Evolutionary conservation across 805 yeast species (phyloP).

Genomic region (Pichia exigua): DNA sequence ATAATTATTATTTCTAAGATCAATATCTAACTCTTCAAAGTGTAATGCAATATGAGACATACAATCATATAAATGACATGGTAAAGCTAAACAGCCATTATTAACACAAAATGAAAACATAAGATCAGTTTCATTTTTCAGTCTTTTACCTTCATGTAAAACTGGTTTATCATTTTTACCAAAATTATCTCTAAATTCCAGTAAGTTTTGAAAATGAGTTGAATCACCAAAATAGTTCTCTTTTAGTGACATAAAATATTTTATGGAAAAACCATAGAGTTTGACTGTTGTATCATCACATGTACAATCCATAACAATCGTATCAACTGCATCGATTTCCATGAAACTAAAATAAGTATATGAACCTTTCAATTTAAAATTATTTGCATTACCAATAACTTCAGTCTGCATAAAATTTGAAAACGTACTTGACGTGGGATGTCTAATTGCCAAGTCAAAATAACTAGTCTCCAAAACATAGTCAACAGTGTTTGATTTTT

Average conservation of each 20-base stretch:
- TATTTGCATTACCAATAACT: slow-evolving; percentile 59
- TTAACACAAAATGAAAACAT: slow-evolving; percentile 62
- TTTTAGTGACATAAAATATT: slow-evolving; percentile 64
- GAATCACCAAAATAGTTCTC: slow-evolving; percentile 90
- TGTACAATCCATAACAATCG: slow-evolving; percentile 52
- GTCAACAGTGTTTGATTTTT: slow-evolving; percentile 43
- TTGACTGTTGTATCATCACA: slow-evolving; percentile 63
- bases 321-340: slow-evolving; percentile 63
- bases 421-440: slow-evolving; percentile 91
- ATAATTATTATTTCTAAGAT: slow-evolving; percentile 79
- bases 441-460: slow-evolving; percentile 55
- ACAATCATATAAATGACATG: slow-evolving; percentile 58
- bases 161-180: slow-evolving; percentile 14
- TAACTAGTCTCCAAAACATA: slow-evolving; percentile 47
- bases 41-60: slow-evolving; percentile 52
- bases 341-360: slow-evolving; percentile 53
- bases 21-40: slow-evolving; percentile 63
- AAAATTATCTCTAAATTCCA: slow-evolving; percentile 51
- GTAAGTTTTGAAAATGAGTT: slow-evolving; percentile 76
- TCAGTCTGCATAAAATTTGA: slow-evolving; percentile 58
- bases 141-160: slow-evolving; percentile 26
- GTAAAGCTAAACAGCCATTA: slow-evolving; percentile 66
- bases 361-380: slow-evolving; percentile 55
- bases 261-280: slow-evolving; percentile 71
- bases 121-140: slow-evolving; percentile 69